Evolutionary conservation across 805 yeast species (phyloP).

Genomic region (Wickerhamiella azymoides): DNA sequence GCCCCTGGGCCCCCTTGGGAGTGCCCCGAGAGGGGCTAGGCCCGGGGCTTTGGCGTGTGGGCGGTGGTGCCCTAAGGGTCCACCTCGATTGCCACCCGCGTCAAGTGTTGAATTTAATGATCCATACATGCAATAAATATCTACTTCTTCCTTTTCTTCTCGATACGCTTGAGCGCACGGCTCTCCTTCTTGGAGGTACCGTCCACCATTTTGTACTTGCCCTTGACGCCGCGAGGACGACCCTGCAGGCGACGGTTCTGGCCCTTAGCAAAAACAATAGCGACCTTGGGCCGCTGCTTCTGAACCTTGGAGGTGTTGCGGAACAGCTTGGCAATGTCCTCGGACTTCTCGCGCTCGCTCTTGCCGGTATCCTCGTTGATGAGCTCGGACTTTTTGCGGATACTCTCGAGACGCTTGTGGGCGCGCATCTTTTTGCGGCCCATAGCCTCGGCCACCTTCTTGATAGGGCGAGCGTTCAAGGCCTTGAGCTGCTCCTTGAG

Average conservation of each 20-base stretch:
- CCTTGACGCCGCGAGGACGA: conserved; percentile 93
- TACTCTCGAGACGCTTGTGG: conserved; percentile 65
- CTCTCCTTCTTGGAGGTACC: conserved; percentile 96
- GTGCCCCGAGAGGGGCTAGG: too few species aligned
- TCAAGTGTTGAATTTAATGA: background rate
- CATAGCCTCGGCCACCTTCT: conserved; percentile 95
- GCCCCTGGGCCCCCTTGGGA: too few species aligned
- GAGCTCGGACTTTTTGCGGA: conserved; percentile 83
- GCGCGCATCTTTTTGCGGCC: conserved; percentile 95
- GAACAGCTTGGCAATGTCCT: conserved; percentile 79
- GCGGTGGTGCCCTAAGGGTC: too few species aligned
- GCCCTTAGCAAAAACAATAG: conserved; percentile 81
- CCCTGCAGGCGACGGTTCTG: conserved; percentile 75
- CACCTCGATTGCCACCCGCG: too few species aligned
- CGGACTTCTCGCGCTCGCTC: conserved; percentile 89
- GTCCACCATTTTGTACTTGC: conserved; percentile 98
- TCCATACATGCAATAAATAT: background rate
- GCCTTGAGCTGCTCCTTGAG: conserved; percentile 62
- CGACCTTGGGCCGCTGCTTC: conserved; percentile 61
- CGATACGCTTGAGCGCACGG: conserved; percentile 80
- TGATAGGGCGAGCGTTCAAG: conserved; percentile 92
- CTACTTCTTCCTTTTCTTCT: conserved; percentile 74
- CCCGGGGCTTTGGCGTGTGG: too few species aligned
- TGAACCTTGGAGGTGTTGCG: conserved; percentile 53
- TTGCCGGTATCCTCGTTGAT: conserved; percentile 78